Evolutionary conservation across 768 basidiomycete genomes (phyloP), one percentile per base, ranked within the genome.

Genomic region (Dictyophora rubrovolvata): DNA sequence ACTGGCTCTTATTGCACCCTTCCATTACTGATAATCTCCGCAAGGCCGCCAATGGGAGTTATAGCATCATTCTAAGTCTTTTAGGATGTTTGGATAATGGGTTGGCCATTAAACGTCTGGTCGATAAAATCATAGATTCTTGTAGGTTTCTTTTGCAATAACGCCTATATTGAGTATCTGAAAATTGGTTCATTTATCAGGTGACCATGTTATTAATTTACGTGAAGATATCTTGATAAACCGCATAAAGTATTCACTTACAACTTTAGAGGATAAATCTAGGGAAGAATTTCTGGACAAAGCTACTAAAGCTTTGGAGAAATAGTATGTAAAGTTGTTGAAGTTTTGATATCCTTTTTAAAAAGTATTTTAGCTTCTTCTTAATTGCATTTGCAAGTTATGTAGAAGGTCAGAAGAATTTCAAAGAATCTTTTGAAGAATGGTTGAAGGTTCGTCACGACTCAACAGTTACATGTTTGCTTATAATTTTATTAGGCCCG

Each of bases 11-110:
- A 70, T 76, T 81, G 0, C 85, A 92, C 42, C 87, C 93, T 0
- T 70, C 81, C 0, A 73, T 98, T 1, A 74, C 97, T 36, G 93
- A 97, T 56, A 89, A 85, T 65, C 75, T 96, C 14, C 84, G 92
- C 50, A 94, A 87, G 66, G 94, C 94, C 1, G 82, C 95, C 63
- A 82, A 86, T 76, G 96, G 96, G 48, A 93, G 88, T 64, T 99
- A 96, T 68, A 84, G 92, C 53, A 75, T 94, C 47, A 86, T 99
- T 46, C 80, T 98, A 33, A 92, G 91, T 66, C 77, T 99, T 50
- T 77, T 98, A 6, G 94, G 94, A n/a, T 93, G 87, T 64, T 72
- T 99, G 51, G 96, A 98, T 63, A 78, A 87, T 55, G 96, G 96
- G 0, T 71, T 85, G 35, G 81, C 82, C 64, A 81, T 85, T n/a